Percentiles rank a stretch among this genome's conserved stretches.
These are phyloP conservation scores for Pseudogymnoascus sp. DNA, from an alignment of 2,329 filamentous ascomycete species.

Conservation along the genomic window DNA sequence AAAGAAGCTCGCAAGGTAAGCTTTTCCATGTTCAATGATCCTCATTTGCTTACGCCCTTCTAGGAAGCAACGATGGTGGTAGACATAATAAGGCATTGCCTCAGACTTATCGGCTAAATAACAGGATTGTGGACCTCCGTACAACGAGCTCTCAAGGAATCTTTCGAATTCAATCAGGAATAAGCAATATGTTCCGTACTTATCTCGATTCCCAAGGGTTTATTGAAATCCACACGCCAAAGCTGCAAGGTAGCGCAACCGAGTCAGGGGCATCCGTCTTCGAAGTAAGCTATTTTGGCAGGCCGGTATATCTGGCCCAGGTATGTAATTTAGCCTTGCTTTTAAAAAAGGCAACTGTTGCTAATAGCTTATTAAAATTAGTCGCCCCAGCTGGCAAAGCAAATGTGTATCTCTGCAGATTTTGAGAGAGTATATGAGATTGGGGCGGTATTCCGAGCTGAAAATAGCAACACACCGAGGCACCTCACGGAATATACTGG, in stretches of 20 bases:
- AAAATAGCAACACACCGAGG: slow-evolving; percentile 92
- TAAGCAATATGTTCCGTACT: slow-evolving; percentile 72
- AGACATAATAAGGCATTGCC: neutral
- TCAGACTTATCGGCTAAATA: slow-evolving; percentile 49
- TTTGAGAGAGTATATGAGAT: slow-evolving; percentile 87
- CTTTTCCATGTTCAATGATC: neutral
- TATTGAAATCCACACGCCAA: slow-evolving; percentile 90
- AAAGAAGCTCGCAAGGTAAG: neutral
- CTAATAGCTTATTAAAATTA: neutral
- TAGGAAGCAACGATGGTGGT: neutral
- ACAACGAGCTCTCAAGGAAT: slow-evolving; percentile 82
- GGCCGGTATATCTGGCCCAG: slow-evolving; percentile 80
- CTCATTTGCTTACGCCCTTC: neutral
- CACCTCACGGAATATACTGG: slow-evolving; percentile 94
- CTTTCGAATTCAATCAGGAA: slow-evolving; percentile 76
- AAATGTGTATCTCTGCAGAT: slow-evolving; percentile 85
- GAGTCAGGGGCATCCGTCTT: slow-evolving; percentile 91
- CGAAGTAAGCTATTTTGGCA: slow-evolving; percentile 83
- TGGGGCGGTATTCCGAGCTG: slow-evolving; percentile 83
- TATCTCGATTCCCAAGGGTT: slow-evolving; percentile 71
- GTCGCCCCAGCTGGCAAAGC: slow-evolving; percentile 86
- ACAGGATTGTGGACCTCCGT: slow-evolving; percentile 76
- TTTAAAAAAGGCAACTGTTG: neutral
- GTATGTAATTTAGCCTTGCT: neutral
- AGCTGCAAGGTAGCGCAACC: slow-evolving; percentile 81